phyloP scores from a whole-genome alignment of 495 filamentous ascomycete species.

The Apodospora peruviana region DNA sequence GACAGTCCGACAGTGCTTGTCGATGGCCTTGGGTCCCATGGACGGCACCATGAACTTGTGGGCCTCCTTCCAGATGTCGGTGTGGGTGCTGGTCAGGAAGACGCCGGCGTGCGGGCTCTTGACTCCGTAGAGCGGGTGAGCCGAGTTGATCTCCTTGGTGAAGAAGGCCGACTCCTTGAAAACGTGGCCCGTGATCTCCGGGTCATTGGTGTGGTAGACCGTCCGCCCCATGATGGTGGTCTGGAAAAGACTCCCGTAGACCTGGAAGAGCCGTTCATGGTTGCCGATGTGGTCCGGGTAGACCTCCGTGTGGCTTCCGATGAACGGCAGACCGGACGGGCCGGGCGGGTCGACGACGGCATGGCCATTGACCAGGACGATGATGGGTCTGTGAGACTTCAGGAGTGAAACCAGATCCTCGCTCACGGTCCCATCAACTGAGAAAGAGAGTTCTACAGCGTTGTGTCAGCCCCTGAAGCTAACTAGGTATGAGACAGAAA shows the following conservation, averaged over 20 bases:
- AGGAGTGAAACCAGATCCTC: not conserved
- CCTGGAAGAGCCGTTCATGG: conserved; percentile 48
- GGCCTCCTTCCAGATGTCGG: conserved; percentile 37
- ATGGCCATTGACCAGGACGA: not conserved
- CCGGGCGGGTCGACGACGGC: conserved; percentile 5
- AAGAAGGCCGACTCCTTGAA: conserved; percentile 45
- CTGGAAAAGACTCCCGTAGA: conserved; percentile 49
- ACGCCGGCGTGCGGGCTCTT: conserved; percentile 40
- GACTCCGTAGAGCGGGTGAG: conserved; percentile 44
- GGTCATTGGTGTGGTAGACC: conserved; percentile 47
- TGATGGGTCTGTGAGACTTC: not conserved
- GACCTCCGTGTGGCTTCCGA: conserved; percentile 50
- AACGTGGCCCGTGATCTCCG: conserved; percentile 31
- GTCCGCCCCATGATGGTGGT: conserved; percentile 47
- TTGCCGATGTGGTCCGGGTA: conserved; percentile 56
- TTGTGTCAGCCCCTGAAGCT: not conserved
- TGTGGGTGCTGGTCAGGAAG: conserved; percentile 50
- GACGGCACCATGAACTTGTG: conserved; percentile 55
- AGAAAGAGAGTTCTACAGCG: not conserved
- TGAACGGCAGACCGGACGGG: conserved; percentile 41
- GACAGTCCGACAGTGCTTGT: conserved; percentile 51
- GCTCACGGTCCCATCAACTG: not conserved
- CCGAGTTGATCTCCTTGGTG: conserved; percentile 44
- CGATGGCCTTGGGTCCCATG: conserved; percentile 48
- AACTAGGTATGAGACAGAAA: not conserved